Percentiles rank a stretch among this genome's conserved stretches.
phyloP scores from a whole-genome alignment of 2,329 filamentous ascomycete species.

The Ascochyta fabae region DNA sequence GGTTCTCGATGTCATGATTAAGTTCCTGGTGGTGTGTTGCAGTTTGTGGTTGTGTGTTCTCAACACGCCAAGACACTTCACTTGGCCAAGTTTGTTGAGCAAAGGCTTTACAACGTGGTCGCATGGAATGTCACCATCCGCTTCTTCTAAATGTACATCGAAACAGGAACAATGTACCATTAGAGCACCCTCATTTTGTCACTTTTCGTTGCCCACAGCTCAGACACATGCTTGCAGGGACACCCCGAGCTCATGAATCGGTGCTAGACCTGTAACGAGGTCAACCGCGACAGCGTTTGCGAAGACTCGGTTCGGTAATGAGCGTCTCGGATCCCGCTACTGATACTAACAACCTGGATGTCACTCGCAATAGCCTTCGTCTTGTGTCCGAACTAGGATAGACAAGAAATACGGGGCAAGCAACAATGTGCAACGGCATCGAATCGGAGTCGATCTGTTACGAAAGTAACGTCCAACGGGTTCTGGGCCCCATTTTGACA shows the following conservation, averaged over 20 bases:
- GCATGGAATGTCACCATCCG: background rate
- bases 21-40: background rate
- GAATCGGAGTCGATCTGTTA: constrained; percentile 30
- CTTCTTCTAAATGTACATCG: background rate
- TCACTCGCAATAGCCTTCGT: constrained; percentile 36
- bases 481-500: constrained; percentile 22
- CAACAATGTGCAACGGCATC: constrained; percentile 32
- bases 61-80: background rate
- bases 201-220: background rate
- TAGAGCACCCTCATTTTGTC: background rate
- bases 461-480: constrained; percentile 27
- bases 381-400: constrained; percentile 28
- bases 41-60: background rate
- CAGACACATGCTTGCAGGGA: background rate
- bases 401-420: constrained; percentile 35
- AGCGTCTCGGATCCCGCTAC: background rate
- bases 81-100: background rate
- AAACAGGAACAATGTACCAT: constrained; percentile 1
- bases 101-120: background rate
- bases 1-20: background rate
- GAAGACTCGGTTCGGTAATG: constrained; percentile 3
- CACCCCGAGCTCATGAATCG: background rate
- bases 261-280: background rate
- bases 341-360: constrained; percentile 2
- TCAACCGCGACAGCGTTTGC: background rate